Evolutionary conservation across 2,329 filamentous ascomycete species (phyloP), one percentile per base, ranked within the genome.

Genomic region (Cercospora beticola): DNA sequence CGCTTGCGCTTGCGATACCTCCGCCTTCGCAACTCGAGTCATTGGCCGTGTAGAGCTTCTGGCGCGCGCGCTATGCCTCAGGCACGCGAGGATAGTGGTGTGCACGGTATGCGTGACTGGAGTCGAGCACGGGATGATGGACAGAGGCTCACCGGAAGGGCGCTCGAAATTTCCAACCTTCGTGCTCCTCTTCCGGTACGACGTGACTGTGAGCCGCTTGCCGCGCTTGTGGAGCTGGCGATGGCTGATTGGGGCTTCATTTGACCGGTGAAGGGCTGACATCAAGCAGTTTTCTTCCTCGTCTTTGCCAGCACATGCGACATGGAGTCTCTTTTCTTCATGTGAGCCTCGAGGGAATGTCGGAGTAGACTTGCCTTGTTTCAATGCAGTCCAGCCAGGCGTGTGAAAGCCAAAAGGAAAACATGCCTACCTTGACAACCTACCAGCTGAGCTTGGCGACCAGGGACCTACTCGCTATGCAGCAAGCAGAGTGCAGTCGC

Each of bases 111-210:
- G 63, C 61, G 40, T 61, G 58, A 66, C 46, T 54, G 62, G 70
- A 73, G 68, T 60, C 70, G 68, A 71, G 69, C 68, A 33, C 62
- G 62, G 62, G 62, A 65, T 26, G 30, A 54, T 58, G 31, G 31
- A 57, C 49, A 54, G 36, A 46, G 31, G 31, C 16, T 57, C 49
- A 23, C 52, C 31, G 21, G 33, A 36, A 46, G 26, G 26, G 14
- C 43, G 28, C 21, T 40, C 49, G 14, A 63, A 56, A 52, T n/a
- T 46, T 54, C 56, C 60, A 64, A 54, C 52, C 65, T 67, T 67
- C 23, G 33, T 30, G 52, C 28, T 59, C 59, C 60, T 58, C 33
- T 40, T 30, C 28, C 49, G 61, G 61, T 68, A 68, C 66, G 31
- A 64, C 61, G 61, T 65, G 52, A 65, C 31, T 23, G 23, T 58